Conservation (phyloP, 768 basidiomycete genomes). For the Sistotremastrum suecicum region DNA sequence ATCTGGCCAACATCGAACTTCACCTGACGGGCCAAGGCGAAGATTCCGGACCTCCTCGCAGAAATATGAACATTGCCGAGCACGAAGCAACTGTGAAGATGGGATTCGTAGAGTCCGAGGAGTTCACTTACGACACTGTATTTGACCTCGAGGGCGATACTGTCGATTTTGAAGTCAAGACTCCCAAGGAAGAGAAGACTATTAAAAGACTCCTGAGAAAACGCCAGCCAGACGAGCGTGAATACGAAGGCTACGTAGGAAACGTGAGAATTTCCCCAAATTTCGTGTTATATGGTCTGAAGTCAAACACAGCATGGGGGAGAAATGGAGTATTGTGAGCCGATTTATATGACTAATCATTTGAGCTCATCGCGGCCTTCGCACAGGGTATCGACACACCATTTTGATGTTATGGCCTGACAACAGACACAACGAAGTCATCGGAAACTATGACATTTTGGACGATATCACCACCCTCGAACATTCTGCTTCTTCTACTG, state of each 20-base stretch:
- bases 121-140: conserved; percentile 7
- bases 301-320: conserved; percentile 9
- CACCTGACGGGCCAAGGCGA: conserved; percentile 10
- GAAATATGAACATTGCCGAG: conserved; percentile 10
- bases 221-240: conserved; percentile 18
- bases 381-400: conserved; percentile 15
- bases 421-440: background rate
- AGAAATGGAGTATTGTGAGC: conserved; percentile 20
- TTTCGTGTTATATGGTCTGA: background rate
- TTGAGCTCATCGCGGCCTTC: conserved; percentile 5
- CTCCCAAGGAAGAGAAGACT: conserved; percentile 17
- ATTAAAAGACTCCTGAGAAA: conserved; percentile 21
- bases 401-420: conserved; percentile 19
- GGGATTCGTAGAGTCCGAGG: conserved; percentile 8
- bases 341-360: background rate
- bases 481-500: too few species aligned
- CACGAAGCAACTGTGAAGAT: conserved; percentile 9
- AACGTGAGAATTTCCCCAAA: conserved; percentile 17
- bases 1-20: conserved; percentile 22
- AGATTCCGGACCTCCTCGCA: conserved; percentile 2
- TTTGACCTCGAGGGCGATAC: conserved; percentile 11
- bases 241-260: conserved; percentile 28
- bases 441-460: too few species aligned
- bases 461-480: too few species aligned
- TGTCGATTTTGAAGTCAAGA: conserved; percentile 4